Conservation (phyloP, 2,329 filamentous ascomycete species). For the Madurella mycetomatis region DNA sequence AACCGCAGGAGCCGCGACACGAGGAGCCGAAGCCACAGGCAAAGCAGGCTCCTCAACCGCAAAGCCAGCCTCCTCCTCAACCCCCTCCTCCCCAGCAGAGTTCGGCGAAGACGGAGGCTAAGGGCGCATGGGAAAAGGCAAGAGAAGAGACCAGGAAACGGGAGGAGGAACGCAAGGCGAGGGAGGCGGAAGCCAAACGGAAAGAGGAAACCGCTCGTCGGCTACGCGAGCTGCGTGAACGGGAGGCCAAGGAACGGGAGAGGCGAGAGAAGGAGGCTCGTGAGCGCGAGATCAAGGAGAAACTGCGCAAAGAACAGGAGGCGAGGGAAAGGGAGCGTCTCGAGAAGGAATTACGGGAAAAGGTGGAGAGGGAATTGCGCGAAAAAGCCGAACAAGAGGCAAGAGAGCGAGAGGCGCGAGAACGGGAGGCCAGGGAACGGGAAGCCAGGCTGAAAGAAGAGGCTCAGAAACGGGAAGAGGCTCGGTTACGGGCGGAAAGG, state of each 20-base stretch:
- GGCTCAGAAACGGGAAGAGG: slow-evolving; percentile 30
- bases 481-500: slow-evolving; percentile 26
- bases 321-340: slow-evolving; percentile 29
- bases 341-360: slow-evolving; percentile 29
- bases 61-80: slow-evolving; percentile 9
- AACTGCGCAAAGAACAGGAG: slow-evolving; percentile 33
- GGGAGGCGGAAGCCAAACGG: slow-evolving; percentile 53
- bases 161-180: slow-evolving; percentile 59
- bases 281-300: slow-evolving; percentile 31
- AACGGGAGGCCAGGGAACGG: slow-evolving; percentile 35
- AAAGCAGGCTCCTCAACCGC: slow-evolving; percentile 20
- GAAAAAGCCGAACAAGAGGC: slow-evolving; percentile 43
- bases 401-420: slow-evolving; percentile 35
- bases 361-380: slow-evolving; percentile 36
- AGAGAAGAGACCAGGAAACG: slow-evolving; percentile 61
- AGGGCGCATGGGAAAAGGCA: slow-evolving; percentile 62
- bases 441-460: slow-evolving; percentile 25
- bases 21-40: slow-evolving; percentile 21
- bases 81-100: slow-evolving; percentile 24
- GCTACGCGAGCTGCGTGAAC: slow-evolving; percentile 36
- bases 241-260: slow-evolving; percentile 39
- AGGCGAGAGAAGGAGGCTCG: slow-evolving; percentile 36
- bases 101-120: slow-evolving; percentile 33
- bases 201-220: slow-evolving; percentile 49
- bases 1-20: slow-evolving; percentile 24